These are phyloP conservation scores for Leptographium galeiforme DNA, from an alignment of 2,329 filamentous ascomycete genomes.

Conservation along the genomic window DNA sequence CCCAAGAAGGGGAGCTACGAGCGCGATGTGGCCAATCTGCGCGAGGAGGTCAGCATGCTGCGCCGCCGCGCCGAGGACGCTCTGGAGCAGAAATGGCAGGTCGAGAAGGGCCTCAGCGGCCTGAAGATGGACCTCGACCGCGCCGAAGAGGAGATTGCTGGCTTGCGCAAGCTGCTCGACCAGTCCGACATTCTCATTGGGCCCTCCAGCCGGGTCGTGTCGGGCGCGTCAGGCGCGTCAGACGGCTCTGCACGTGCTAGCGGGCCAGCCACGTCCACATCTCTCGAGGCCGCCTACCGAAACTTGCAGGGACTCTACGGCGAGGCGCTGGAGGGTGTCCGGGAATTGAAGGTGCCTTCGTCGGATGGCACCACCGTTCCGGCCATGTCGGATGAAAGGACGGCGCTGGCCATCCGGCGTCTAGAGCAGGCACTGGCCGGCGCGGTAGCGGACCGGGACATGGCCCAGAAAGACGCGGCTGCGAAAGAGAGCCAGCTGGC, in stretches of 20 bases:
- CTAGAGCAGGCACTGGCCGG: constrained; percentile 56
- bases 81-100: constrained; percentile 75
- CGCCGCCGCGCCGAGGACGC: constrained; percentile 84
- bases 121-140: constrained; percentile 90
- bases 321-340: constrained; percentile 53
- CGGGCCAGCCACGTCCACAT: constrained; percentile 49
- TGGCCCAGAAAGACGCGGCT: constrained; percentile 52
- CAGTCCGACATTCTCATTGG: constrained; percentile 73
- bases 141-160: constrained; percentile 80
- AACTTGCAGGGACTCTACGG: constrained; percentile 62
- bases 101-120: constrained; percentile 20
- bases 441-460: constrained; percentile 58
- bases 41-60: constrained; percentile 72
- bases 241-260: constrained; percentile 17
- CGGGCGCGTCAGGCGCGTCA: constrained; percentile 12
- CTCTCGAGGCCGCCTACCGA: constrained; percentile 59
- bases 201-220: constrained; percentile 31
- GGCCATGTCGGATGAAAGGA: constrained; percentile 37
- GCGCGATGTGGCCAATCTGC: constrained; percentile 64
- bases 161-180: constrained; percentile 63
- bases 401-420: constrained; percentile 46
- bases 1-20: constrained; percentile 71
- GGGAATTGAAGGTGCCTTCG: constrained; percentile 38
- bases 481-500: constrained; percentile 49
- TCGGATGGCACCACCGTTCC: not conserved